Percentiles rank a stretch among this genome's conserved stretches.
Conservation (phyloP, 257 asterid species). For the Solanum piurae region DNA sequence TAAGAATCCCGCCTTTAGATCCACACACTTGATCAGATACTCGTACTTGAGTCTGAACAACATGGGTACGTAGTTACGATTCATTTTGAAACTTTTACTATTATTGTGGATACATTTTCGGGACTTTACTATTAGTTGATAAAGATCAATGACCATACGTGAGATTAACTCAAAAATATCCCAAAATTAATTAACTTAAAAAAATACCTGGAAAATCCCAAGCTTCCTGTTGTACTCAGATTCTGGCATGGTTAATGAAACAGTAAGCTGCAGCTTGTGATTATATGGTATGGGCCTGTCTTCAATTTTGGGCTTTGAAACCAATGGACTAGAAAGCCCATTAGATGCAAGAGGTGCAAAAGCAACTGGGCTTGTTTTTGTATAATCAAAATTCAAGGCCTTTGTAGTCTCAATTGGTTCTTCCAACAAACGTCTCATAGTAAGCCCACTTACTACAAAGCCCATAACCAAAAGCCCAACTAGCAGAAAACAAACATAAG, state of each 20-base stretch:
- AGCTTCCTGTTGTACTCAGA: slow-evolving; percentile 52
- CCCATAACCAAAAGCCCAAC: slow-evolving; percentile 28
- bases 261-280: slow-evolving; percentile 35
- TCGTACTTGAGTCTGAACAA: neutral
- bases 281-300: slow-evolving; percentile 22
- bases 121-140: too few species aligned
- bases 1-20: too few species aligned
- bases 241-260: slow-evolving; percentile 48
- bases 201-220: slow-evolving; percentile 54
- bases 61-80: neutral
- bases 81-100: neutral
- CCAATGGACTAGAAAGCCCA: neutral
- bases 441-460: slow-evolving; percentile 23
- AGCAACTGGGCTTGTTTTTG: slow-evolving; percentile 44
- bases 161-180: neutral
- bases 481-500: slow-evolving; percentile 33
- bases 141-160: neutral
- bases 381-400: slow-evolving; percentile 46
- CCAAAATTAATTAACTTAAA: neutral
- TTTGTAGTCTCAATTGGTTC: slow-evolving; percentile 37
- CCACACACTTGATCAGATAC: too few species aligned
- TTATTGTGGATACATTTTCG: neutral
- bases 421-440: slow-evolving; percentile 25
- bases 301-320: neutral
- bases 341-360: slow-evolving; percentile 22